These are phyloP conservation scores for Leccinum imitatum DNA, from an alignment of 768 basidiomycete species.

Conservation along the genomic window DNA sequence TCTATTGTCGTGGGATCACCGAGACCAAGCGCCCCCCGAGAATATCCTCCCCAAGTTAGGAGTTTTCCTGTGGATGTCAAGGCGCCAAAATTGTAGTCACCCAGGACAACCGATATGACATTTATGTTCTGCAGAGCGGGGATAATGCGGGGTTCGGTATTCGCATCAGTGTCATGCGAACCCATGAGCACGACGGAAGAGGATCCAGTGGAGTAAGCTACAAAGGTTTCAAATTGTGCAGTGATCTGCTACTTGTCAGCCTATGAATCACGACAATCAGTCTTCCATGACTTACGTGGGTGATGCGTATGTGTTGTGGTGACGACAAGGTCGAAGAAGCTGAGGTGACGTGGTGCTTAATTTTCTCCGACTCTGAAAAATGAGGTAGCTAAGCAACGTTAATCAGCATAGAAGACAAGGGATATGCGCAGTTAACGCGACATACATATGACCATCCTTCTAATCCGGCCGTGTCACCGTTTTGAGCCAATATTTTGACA, in stretches of 20 bases:
- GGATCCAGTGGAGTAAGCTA: constrained; percentile 73
- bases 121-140: constrained; percentile 71
- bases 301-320: constrained; percentile 58
- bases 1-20: constrained; percentile 65
- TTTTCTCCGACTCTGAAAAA: constrained; percentile 62
- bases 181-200: constrained; percentile 78
- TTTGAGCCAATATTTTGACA: constrained; percentile 53
- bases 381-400: constrained; percentile 56
- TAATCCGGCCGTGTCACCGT: constrained; percentile 37
- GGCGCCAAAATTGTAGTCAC: constrained; percentile 92
- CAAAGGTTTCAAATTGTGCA: constrained; percentile 79
- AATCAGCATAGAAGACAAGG: neutral
- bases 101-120: constrained; percentile 85
- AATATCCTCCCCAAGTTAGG: constrained; percentile 79
- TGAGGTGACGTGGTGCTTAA: constrained; percentile 49
- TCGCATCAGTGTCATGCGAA: constrained; percentile 42
- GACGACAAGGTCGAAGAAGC: constrained; percentile 35
- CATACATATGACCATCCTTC: constrained; percentile 75
- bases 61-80: constrained; percentile 75
- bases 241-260: constrained; percentile 56
- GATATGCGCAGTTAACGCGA: constrained; percentile 2
- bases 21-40: constrained; percentile 80
- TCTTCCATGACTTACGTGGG: constrained; percentile 60
- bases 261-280: neutral
- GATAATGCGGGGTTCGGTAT: constrained; percentile 56